Conservation (phyloP, 257 asterid species). For the Gentiana macrophylla region DNA sequence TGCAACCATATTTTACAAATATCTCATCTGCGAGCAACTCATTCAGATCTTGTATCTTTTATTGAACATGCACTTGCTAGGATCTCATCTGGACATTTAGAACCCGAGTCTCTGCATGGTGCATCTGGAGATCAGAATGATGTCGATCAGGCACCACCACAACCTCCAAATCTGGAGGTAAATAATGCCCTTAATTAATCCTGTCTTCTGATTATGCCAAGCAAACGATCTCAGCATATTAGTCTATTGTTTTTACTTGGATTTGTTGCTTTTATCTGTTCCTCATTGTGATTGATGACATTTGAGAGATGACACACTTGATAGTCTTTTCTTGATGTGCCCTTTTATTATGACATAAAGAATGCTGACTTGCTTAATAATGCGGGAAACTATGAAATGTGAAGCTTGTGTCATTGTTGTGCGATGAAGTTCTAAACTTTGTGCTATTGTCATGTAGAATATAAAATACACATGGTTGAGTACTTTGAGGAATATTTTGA, state of each 20-base stretch:
- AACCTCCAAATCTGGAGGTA: constrained; percentile 55
- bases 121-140: constrained; percentile 47
- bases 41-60: constrained; percentile 55
- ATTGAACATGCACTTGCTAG: constrained; percentile 66
- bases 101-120: constrained; percentile 45
- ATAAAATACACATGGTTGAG: no score
- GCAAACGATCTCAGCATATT: background rate
- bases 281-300: no score
- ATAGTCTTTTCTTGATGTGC: no score
- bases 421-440: no score
- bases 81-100: constrained; percentile 60
- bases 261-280: background rate
- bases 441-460: no score
- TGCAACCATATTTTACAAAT: constrained; percentile 93
- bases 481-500: no score
- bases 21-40: constrained; percentile 79
- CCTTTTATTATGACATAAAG: no score
- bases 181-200: constrained; percentile 1
- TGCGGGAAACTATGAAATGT: no score
- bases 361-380: no score
- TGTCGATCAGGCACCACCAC: constrained; percentile 33
- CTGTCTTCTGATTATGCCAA: background rate
- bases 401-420: no score
- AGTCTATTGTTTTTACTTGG: no score
- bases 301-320: no score